phyloP scores from a whole-genome alignment of 2,329 filamentous ascomycete genomes.

The Aureobasidium leucospermi region DNA sequence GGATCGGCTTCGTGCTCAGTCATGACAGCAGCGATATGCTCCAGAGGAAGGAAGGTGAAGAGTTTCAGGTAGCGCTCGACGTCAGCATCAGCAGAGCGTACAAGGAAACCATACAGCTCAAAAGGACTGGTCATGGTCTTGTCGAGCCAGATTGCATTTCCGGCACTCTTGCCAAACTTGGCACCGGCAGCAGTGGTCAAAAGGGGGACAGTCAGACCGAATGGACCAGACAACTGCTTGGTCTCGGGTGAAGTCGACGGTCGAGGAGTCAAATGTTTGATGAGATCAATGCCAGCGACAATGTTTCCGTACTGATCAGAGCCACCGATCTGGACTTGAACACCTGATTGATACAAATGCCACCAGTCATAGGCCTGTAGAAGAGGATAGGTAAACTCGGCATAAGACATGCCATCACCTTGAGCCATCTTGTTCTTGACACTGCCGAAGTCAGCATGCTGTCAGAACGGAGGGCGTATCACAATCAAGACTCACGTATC shows the following conservation, averaged over 20 bases:
- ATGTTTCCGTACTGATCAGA: slow-evolving; percentile 98
- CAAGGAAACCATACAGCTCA: slow-evolving; percentile 84
- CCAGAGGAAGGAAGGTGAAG: slow-evolving; percentile 77
- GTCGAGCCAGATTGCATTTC: slow-evolving; percentile 92
- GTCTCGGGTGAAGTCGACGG: slow-evolving; percentile 39
- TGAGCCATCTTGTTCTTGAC: slow-evolving; percentile 78
- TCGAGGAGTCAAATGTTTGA: slow-evolving; percentile 56
- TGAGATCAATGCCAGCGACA: slow-evolving; percentile 74
- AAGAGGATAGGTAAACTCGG: slow-evolving; percentile 87
- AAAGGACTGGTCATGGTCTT: slow-evolving; percentile 70
- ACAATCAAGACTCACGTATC: slow-evolving; percentile 61
- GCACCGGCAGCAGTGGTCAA: slow-evolving; percentile 76
- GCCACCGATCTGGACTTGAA: slow-evolving; percentile 86
- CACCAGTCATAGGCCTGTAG: slow-evolving; percentile 97
- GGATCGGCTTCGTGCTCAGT: slow-evolving; percentile 59
- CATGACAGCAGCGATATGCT: slow-evolving; percentile 62
- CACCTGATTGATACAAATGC: slow-evolving; percentile 64
- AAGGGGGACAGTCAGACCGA: slow-evolving; percentile 86
- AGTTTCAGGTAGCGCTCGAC: slow-evolving; percentile 77
- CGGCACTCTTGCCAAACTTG: slow-evolving; percentile 92
- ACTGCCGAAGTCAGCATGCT: slow-evolving; percentile 29
- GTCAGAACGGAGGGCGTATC: slow-evolving; percentile 18
- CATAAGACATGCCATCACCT: slow-evolving; percentile 87
- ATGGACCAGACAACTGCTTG: slow-evolving; percentile 44
- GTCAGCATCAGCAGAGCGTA: slow-evolving; percentile 72